A percentile compares a stretch with the other conserved stretches of the same genome.
Evolutionary conservation across 305 asterid genomes (phyloP).

Genomic region (Rubia balearica): DNA sequence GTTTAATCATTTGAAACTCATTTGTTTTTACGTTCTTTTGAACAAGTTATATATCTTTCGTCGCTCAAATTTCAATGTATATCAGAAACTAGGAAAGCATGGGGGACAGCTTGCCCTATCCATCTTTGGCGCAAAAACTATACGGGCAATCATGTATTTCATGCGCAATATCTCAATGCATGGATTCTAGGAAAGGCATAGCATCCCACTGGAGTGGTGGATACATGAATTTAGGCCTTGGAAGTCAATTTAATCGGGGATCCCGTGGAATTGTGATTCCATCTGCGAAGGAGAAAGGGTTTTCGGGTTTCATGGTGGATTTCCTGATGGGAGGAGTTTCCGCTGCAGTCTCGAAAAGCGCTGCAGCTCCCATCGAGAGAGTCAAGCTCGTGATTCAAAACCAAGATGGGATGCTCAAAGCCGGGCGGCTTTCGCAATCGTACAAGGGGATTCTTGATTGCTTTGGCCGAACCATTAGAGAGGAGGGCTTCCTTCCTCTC

Average conservation of each 20-base stretch:
- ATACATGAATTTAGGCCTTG: slow-evolving; percentile 38
- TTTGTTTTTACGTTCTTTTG: too few relatives aligned
- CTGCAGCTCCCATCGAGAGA: slow-evolving; percentile 41
- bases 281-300: slow-evolving; percentile 25
- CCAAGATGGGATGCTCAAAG: slow-evolving; percentile 37
- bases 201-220: slow-evolving; percentile 22
- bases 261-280: too few relatives aligned
- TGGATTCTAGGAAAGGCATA: slow-evolving; percentile 28
- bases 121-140: slow-evolving; percentile 34
- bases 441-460: slow-evolving; percentile 35
- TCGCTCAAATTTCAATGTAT: too few relatives aligned
- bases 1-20: not conserved
- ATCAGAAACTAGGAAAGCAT: slow-evolving; percentile 29
- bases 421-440: slow-evolving; percentile 26
- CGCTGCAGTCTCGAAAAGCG: slow-evolving; percentile 34
- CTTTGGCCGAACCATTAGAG: slow-evolving; percentile 29
- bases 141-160: slow-evolving; percentile 38
- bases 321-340: slow-evolving; percentile 39
- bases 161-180: slow-evolving; percentile 33
- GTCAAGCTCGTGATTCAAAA: slow-evolving; percentile 31
- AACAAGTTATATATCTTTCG: too few relatives aligned
- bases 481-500: slow-evolving; percentile 31
- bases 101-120: slow-evolving; percentile 33
- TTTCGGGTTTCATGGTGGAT: slow-evolving; percentile 18
- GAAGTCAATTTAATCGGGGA: too few relatives aligned